Evolutionary conservation across 768 basidiomycete species (phyloP), one percentile per base, ranked within the genome.

Genomic region (Boletus eberwhitei): DNA sequence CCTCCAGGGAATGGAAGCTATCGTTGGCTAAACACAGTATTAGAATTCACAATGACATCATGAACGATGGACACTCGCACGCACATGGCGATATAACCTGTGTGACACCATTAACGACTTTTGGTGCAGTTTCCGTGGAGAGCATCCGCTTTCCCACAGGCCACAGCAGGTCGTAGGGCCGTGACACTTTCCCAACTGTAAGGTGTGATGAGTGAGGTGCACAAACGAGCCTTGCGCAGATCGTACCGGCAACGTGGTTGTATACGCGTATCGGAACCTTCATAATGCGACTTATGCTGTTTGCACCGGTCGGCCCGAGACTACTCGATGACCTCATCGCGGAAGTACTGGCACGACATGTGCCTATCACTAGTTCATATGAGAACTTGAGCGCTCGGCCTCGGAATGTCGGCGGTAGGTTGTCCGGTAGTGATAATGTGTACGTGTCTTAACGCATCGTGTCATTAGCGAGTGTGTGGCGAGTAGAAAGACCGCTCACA

Each of bases 221-320:
- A 36, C 39, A 26, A 19, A 34, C 26, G 35, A 40, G 44, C 49
- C 11, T 22, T 37, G 24, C 11, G 32, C 14, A 53, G 35, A 8
- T 29, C 85, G 47, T 60, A 93, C 94, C 83, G 43, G 82, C 75
- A 53, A 97, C 90, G 59, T 94, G 77, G 54, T 92, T 94, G 73
- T 97, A 98, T 6, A 98, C 77, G 22, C 93, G 76, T 42, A 99
- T 87, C 0, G 96, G 96, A 1, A 98, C 88, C 48, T 88, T 90
- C 87, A 96, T 91, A 3, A 94, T 81, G 34, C 85, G 75, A 70
- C 90, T 88, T 52, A 77, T 75, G 62, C 82, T 83, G 58, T 76
- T 80, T 35, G 71, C 74, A 41, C 74, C 75, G 13, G 68, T 64
- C 24, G 70, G 58, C 17, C 77, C 67, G 9, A 63, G 48, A 45